Evolutionary conservation across 805 yeast species (phyloP).

Genomic region (Saturnispora sanitii): DNA sequence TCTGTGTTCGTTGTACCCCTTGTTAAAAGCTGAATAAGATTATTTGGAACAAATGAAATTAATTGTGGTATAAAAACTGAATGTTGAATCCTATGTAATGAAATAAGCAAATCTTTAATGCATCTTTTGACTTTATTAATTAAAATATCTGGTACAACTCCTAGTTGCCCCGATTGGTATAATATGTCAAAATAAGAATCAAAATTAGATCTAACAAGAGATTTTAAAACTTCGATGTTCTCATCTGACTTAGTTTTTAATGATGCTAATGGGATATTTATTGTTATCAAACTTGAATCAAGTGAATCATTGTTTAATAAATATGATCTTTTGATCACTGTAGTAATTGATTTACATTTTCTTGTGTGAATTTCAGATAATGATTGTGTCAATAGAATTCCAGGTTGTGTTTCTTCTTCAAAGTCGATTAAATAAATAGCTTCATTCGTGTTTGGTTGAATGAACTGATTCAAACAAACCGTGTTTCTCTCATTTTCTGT

Average conservation of each 20-base stretch:
- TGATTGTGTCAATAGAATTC: background rate
- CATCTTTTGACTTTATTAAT: slow-evolving; percentile 46
- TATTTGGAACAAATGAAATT: slow-evolving; percentile 36
- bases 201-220: slow-evolving; percentile 53
- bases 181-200: slow-evolving; percentile 59
- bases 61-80: slow-evolving; percentile 62
- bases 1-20: slow-evolving; percentile 23
- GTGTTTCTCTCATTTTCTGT: background rate
- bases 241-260: background rate
- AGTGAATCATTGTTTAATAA: background rate
- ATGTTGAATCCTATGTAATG: slow-evolving; percentile 59
- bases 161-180: slow-evolving; percentile 12
- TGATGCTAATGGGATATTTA: slow-evolving; percentile 2
- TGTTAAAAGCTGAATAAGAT: slow-evolving; percentile 16
- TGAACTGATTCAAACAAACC: slow-evolving; percentile 1
- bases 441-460: background rate
- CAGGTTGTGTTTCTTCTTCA: background rate
- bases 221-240: slow-evolving; percentile 40
- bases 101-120: slow-evolving; percentile 55
- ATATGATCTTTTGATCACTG: slow-evolving; percentile 3
- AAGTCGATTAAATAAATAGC: background rate
- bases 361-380: background rate
- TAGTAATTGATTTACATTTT: background rate
- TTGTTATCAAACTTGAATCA: background rate
- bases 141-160: slow-evolving; percentile 22